These are phyloP conservation scores for Polymyxa betae DNA, from an alignment of 208 protist species.

Conservation along the genomic window DNA sequence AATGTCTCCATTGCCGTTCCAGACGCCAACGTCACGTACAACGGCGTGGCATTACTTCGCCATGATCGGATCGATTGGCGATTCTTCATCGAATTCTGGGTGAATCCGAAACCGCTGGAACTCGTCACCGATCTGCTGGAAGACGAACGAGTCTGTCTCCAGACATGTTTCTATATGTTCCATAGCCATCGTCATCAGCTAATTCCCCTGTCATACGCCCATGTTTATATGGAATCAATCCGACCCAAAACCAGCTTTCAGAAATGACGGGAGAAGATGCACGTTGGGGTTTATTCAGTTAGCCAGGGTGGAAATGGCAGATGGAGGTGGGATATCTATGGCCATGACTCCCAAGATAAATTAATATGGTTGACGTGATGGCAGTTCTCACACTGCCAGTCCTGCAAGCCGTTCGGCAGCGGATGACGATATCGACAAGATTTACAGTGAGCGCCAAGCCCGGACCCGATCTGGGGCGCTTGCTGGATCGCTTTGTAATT, in stretches of 20 bases:
- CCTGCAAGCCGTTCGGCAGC: slow-evolving; percentile 33
- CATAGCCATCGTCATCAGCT: too few relatives aligned
- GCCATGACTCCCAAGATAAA: not conserved
- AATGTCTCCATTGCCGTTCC: not conserved
- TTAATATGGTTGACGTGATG: slow-evolving; percentile 25
- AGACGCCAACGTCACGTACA: not conserved
- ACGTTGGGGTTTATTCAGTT: too few relatives aligned
- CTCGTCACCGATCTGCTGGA: not conserved
- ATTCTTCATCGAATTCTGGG: not conserved
- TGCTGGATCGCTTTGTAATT: slow-evolving; percentile 5
- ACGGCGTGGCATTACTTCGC: not conserved
- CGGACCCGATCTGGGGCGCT: slow-evolving; percentile 11
- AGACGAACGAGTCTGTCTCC: not conserved
- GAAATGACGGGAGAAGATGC: too few relatives aligned
- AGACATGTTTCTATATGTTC: not conserved
- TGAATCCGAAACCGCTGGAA: not conserved
- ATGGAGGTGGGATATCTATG: not conserved
- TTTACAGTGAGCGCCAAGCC: slow-evolving; percentile 15
- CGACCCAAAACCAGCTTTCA: not conserved
- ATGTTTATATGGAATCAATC: not conserved
- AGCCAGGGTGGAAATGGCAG: too few relatives aligned
- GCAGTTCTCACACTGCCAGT: slow-evolving; percentile 18
- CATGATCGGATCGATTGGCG: not conserved
- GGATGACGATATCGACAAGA: not conserved
- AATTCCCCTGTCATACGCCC: not conserved